Evolutionary conservation across 495 filamentous ascomycete genomes (phyloP), one percentile per base, ranked within the genome.

Genomic region (Lepraria neglecta): DNA sequence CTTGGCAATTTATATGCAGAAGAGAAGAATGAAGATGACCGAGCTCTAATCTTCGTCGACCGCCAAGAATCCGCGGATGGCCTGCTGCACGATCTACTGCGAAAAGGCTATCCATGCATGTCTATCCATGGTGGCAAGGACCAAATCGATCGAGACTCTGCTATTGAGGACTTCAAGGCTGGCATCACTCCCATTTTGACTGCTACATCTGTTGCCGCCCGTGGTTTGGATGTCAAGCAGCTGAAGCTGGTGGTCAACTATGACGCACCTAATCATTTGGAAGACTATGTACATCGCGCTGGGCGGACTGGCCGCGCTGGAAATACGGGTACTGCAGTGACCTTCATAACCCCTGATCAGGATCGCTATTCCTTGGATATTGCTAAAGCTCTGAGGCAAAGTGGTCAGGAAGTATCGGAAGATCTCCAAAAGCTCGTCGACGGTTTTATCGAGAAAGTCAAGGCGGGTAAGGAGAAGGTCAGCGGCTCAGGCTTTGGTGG

Each of bases 101-200:
- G 84, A 21, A 92, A 90, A 71, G 89, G 90, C 9, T 99, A 97
- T 68, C 90, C 91, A 5, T 95, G 89, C 74, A 90, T 92, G 83
- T 94, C 94, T 21, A 95, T 99, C 54, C 95, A 99, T 64, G 95
- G 95, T 44, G 91, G 89, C 33, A 96, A 96, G 67, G 94, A 97
- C 64, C 94, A 97, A 68, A 86, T 90, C 66, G 95, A 99, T 68
- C 87, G 95, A 48, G 90, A 96, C 69, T 94, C 91, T 31, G 91
- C 91, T 31, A 97, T 99, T 67, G 82, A 86, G 55, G 92, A 97
- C 69, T 99, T 97, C 82, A 97, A 96, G 71, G 85, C 85, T 57
- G 94, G 94, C 38, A 84, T 91, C 48, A 83, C 94, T 56, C 92
- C 92, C 0, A 84, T 99, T 58, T 74, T 99, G 70, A 86, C 96